A percentile compares a stretch with the other conserved stretches of the same genome.
Conservation (phyloP, 345 rosid species). For the rapeseed (Brassica napus) region DNA sequence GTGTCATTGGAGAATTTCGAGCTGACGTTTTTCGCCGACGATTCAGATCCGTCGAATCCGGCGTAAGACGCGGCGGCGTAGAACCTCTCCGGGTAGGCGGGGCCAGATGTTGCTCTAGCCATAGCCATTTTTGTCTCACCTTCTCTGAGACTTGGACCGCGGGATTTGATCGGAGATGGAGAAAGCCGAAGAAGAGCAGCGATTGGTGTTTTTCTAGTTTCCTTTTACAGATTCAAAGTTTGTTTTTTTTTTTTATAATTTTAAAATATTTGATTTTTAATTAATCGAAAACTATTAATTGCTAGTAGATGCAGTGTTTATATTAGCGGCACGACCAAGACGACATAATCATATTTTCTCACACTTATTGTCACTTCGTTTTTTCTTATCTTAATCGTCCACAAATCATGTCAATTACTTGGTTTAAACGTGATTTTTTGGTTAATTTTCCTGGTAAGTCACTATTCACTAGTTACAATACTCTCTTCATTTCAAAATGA, state of each 20-base stretch:
- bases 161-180: constrained; percentile 40
- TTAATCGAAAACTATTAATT: not conserved
- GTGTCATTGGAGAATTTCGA: constrained; percentile 78
- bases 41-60: constrained; percentile 86
- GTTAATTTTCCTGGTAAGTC: not conserved
- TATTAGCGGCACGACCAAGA: constrained; percentile 27
- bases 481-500: not conserved
- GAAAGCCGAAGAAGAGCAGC: constrained; percentile 14
- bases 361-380: not conserved
- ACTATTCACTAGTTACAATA: not conserved
- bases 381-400: not conserved
- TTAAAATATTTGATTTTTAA: not conserved
- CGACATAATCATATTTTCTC: not conserved
- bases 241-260: not conserved
- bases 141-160: constrained; percentile 26
- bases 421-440: not conserved
- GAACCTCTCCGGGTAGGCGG: constrained; percentile 95
- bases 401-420: not conserved
- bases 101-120: constrained; percentile 92
- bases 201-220: constrained; percentile 21
- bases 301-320: constrained; percentile 25
- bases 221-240: constrained; percentile 24
- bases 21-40: constrained; percentile 53
- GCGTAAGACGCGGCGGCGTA: constrained; percentile 90
- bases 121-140: constrained; percentile 45